These are phyloP conservation scores for Straminergon stramineum DNA, from an alignment of 225 moss, liverwort and hornwort species.

Conservation along the genomic window DNA sequence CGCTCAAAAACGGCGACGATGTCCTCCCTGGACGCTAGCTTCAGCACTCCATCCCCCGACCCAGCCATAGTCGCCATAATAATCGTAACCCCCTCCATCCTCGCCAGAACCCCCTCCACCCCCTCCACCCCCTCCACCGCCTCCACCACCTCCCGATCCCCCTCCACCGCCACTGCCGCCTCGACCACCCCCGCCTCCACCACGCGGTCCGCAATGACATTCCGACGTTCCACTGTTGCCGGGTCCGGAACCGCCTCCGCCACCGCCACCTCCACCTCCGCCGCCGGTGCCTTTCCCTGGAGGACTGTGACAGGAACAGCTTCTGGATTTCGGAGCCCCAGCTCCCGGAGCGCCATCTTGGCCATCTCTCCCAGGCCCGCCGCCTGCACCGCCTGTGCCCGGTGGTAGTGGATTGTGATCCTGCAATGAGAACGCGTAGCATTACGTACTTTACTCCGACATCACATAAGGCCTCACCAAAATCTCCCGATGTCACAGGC, in stretches of 20 bases:
- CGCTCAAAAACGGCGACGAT: background rate
- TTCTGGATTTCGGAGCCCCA: background rate
- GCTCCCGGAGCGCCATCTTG: slow-evolving; percentile 18
- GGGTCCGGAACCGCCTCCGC: background rate
- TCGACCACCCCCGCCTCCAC: slow-evolving; percentile 21
- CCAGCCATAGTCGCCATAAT: slow-evolving; percentile 31
- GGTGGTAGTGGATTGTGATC: background rate
- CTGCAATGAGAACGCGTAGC: background rate
- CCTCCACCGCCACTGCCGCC: slow-evolving; percentile 2
- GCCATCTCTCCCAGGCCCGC: slow-evolving; percentile 20
- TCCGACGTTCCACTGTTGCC: slow-evolving; percentile 10
- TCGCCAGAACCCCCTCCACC: background rate
- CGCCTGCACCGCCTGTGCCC: slow-evolving; percentile 35
- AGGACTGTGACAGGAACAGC: slow-evolving; percentile 23
- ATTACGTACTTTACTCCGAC: background rate
- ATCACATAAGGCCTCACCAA: too few relatives aligned
- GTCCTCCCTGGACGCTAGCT: background rate
- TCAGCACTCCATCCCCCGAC: slow-evolving; percentile 2
- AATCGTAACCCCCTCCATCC: slow-evolving; percentile 1
- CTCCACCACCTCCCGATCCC: background rate
- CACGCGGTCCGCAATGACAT: slow-evolving; percentile 27
- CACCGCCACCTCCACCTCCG: background rate
- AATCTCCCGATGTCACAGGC: background rate
- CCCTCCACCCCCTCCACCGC: background rate
- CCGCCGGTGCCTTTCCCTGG: background rate